Conservation (phyloP, 352 stramenopile genomes). For the Pythium oligandrum region DNA sequence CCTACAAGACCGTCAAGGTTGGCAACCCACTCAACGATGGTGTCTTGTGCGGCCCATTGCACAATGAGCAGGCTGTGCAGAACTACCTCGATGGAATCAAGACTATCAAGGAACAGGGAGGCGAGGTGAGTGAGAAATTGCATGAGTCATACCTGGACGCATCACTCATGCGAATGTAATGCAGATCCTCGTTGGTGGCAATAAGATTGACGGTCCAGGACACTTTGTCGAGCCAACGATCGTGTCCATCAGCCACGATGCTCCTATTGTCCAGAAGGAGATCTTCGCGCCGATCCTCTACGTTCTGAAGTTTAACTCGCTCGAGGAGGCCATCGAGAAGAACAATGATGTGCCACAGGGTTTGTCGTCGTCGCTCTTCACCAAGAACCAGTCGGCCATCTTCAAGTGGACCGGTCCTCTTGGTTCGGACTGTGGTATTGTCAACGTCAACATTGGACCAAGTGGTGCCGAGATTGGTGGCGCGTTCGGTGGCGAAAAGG, state of each 20-base stretch:
- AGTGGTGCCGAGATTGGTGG: slow-evolving; percentile 91
- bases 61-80: slow-evolving; percentile 73
- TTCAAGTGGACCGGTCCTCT: slow-evolving; percentile 90
- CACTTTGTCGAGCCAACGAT: slow-evolving; percentile 92
- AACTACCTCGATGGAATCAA: slow-evolving; percentile 85
- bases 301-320: slow-evolving; percentile 84
- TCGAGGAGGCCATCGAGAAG: slow-evolving; percentile 89
- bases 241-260: slow-evolving; percentile 75
- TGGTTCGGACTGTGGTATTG: slow-evolving; percentile 90
- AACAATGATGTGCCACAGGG: slow-evolving; percentile 93
- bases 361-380: slow-evolving; percentile 90
- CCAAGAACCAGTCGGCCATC: slow-evolving; percentile 87
- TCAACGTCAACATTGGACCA: slow-evolving; percentile 92
- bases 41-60: slow-evolving; percentile 82
- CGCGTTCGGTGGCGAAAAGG: slow-evolving; percentile 91
- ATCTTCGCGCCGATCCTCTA: slow-evolving; percentile 92
- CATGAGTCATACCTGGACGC: background rate
- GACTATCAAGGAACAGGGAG: slow-evolving; percentile 73
- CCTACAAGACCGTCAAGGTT: slow-evolving; percentile 88
- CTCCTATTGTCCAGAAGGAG: slow-evolving; percentile 85
- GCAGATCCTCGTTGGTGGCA: slow-evolving; percentile 84
- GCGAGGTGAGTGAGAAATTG: slow-evolving; percentile 27
- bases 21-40: slow-evolving; percentile 81
- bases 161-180: background rate
- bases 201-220: slow-evolving; percentile 68